phyloP scores from a whole-genome alignment of 140 eudicot species.

The Erigeron philadelphicus region DNA sequence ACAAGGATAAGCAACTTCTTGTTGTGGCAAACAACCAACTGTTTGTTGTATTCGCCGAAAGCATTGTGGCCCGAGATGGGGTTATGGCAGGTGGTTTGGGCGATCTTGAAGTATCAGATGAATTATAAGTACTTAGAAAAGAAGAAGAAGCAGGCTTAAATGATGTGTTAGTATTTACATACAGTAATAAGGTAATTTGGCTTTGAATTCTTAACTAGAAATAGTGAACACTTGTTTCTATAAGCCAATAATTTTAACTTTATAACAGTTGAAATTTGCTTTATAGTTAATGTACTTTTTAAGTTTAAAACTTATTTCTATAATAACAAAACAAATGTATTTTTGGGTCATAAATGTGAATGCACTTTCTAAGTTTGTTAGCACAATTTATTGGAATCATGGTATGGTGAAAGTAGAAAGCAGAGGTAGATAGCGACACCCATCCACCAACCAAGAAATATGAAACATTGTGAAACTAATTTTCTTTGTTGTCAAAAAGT shows the following conservation, averaged over 20 bases:
- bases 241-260: not conserved
- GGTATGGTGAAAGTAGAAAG: conserved; percentile 1
- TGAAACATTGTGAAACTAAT: not conserved
- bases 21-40: conserved; percentile 53
- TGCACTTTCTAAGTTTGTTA: not conserved
- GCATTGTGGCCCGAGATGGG: conserved; percentile 77
- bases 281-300: not conserved
- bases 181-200: not conserved
- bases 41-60: conserved; percentile 48
- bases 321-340: not conserved
- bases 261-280: not conserved
- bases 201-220: not conserved
- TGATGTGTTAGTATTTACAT: not conserved
- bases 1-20: conserved; percentile 59
- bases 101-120: conserved; percentile 47
- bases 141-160: conserved; percentile 46
- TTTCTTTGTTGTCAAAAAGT: not conserved
- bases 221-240: no score
- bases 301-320: not conserved
- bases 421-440: conserved; percentile 18
- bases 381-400: conserved; percentile 12
- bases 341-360: conserved; percentile 5
- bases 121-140: conserved; percentile 42
- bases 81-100: conserved; percentile 55
- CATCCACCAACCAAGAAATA: not conserved